phyloP scores from a whole-genome alignment of 2,329 filamentous ascomycete genomes.

The Talaromyces sp. region DNA sequence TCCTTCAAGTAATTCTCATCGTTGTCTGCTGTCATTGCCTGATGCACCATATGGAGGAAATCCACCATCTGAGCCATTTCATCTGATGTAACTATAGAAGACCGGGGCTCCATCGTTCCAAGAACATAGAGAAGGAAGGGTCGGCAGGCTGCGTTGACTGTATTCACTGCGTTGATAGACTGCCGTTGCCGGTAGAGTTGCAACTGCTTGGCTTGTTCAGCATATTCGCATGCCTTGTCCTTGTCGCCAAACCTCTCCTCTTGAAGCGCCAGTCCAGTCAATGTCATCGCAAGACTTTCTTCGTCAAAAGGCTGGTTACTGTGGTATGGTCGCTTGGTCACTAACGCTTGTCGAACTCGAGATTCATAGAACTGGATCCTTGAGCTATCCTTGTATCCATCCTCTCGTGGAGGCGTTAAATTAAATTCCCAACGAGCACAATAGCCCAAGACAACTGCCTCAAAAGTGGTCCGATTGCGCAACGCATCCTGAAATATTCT shows the following conservation, averaged over 20 bases:
- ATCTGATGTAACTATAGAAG: slow-evolving; percentile 20
- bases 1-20: slow-evolving; percentile 28
- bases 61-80: slow-evolving; percentile 33
- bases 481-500: slow-evolving; percentile 37
- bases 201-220: slow-evolving; percentile 30
- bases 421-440: slow-evolving; percentile 39
- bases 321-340: slow-evolving; percentile 22
- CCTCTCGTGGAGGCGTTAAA: slow-evolving; percentile 22
- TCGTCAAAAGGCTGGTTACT: slow-evolving; percentile 28
- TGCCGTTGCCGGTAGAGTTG: slow-evolving; percentile 32
- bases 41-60: slow-evolving; percentile 38
- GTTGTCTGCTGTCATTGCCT: slow-evolving; percentile 35
- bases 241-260: slow-evolving; percentile 41
- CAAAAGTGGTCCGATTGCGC: slow-evolving; percentile 37
- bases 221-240: slow-evolving; percentile 28
- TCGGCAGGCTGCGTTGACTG: slow-evolving; percentile 26
- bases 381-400: slow-evolving; percentile 23
- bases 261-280: slow-evolving; percentile 38
- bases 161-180: slow-evolving; percentile 21
- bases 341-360: slow-evolving; percentile 30
- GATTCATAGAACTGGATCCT: slow-evolving; percentile 33
- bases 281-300: slow-evolving; percentile 35
- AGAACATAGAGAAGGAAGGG: slow-evolving; percentile 38
- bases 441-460: slow-evolving; percentile 38
- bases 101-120: slow-evolving; percentile 31